A percentile compares a stretch with the other conserved stretches of the same genome.
These are phyloP conservation scores for Solanum sparsipilum DNA, from an alignment of 257 asterid species.

Conservation along the genomic window DNA sequence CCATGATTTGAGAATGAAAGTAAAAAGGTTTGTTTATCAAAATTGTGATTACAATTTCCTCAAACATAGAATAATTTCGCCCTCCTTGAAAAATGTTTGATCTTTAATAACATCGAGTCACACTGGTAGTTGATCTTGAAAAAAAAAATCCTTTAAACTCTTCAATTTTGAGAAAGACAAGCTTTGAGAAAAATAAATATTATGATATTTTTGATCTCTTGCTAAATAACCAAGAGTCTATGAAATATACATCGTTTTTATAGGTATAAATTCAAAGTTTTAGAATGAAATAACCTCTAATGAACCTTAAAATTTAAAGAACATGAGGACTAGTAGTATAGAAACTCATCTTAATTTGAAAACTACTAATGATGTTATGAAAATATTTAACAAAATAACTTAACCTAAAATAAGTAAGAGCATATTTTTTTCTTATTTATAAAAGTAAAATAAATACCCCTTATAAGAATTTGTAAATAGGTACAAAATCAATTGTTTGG, in stretches of 20 bases:
- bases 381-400: background rate
- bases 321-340: background rate
- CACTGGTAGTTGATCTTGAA: background rate
- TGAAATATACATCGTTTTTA: background rate
- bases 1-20: background rate
- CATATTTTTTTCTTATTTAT: no score
- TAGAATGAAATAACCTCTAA: background rate
- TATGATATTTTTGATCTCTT: background rate
- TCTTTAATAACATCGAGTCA: background rate
- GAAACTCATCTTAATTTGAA: background rate
- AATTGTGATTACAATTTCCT: background rate
- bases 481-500: background rate
- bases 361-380: background rate
- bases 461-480: background rate
- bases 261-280: background rate
- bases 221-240: background rate
- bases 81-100: background rate
- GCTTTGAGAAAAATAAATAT: background rate
- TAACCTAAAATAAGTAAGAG: background rate
- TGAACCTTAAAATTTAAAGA: background rate
- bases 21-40: background rate
- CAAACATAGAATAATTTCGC: fast-evolving
- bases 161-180: background rate
- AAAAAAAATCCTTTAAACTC: no score
- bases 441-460: background rate